phyloP scores from a whole-genome alignment of 2,329 filamentous ascomycete species.

The Arthrobotrys iridis region DNA sequence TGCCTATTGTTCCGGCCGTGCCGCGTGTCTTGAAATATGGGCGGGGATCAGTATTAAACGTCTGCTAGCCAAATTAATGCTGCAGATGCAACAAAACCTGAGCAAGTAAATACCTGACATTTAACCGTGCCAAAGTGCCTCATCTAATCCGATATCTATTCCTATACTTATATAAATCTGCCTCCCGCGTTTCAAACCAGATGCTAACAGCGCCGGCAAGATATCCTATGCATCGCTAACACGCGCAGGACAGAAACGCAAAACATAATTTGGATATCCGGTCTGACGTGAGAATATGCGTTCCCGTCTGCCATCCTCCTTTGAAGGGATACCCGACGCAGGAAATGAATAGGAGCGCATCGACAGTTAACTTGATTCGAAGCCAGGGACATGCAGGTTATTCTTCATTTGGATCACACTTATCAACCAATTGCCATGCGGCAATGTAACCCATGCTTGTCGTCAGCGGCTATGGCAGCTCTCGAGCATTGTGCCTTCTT shows the following conservation, averaged over 20 bases:
- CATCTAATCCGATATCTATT: too few species aligned
- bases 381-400: background rate
- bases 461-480: background rate
- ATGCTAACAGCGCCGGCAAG: background rate
- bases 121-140: too few species aligned
- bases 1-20: background rate
- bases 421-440: background rate
- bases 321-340: background rate
- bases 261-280: background rate
- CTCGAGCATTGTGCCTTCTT: background rate
- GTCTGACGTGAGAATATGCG: slow-evolving; percentile 2
- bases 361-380: background rate
- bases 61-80: too few species aligned
- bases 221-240: slow-evolving; percentile 15
- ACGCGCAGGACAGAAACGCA: slow-evolving; percentile 6
- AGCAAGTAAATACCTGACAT: too few species aligned
- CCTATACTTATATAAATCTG: too few species aligned
- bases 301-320: background rate
- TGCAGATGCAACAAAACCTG: too few species aligned
- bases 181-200: background rate
- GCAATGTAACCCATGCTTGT: background rate
- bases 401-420: background rate
- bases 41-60: too few species aligned
- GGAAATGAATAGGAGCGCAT: too few species aligned
- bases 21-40: background rate